phyloP scores from a whole-genome alignment of 768 basidiomycete genomes.

The Leccinum subtestaceum region DNA sequence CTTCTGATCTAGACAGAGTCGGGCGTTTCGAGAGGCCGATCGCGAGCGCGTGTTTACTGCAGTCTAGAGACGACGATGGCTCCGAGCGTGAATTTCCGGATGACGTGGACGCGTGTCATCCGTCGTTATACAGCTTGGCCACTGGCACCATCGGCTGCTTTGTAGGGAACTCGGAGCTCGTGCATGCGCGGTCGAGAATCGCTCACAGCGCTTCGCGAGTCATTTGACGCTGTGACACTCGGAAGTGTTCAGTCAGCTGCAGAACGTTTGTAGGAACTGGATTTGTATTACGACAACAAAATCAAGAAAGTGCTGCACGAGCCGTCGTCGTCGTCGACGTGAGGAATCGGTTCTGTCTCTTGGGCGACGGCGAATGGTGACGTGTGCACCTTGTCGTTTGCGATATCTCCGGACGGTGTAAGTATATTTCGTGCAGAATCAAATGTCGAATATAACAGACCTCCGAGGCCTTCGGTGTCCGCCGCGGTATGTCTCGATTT shows the following conservation, averaged over 20 bases:
- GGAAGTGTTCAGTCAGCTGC: conserved; percentile 62
- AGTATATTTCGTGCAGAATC: conserved; percentile 95
- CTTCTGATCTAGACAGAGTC: no score
- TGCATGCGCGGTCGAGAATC: conserved; percentile 73
- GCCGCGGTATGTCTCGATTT: conserved; percentile 71
- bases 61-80: conserved; percentile 28
- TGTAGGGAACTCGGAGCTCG: conserved; percentile 77
- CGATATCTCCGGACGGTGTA: conserved; percentile 50
- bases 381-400: no score
- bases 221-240: conserved; percentile 78
- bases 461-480: conserved; percentile 37
- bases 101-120: conserved; percentile 66
- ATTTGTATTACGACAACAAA: conserved; percentile 93
- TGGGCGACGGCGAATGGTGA: background rate
- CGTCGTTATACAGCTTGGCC: background rate
- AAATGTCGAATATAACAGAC: conserved; percentile 73
- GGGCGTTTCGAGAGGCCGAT: background rate
- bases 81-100: conserved; percentile 71
- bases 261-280: conserved; percentile 75
- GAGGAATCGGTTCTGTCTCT: conserved; percentile 18
- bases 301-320: conserved; percentile 70
- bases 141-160: background rate
- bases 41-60: conserved; percentile 48
- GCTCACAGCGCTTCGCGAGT: conserved; percentile 62
- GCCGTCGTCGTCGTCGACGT: conserved; percentile 54